These are phyloP conservation scores for Warburgia ugandensis DNA, from an alignment of 164 flowering plant genomes.

Conservation along the genomic window DNA sequence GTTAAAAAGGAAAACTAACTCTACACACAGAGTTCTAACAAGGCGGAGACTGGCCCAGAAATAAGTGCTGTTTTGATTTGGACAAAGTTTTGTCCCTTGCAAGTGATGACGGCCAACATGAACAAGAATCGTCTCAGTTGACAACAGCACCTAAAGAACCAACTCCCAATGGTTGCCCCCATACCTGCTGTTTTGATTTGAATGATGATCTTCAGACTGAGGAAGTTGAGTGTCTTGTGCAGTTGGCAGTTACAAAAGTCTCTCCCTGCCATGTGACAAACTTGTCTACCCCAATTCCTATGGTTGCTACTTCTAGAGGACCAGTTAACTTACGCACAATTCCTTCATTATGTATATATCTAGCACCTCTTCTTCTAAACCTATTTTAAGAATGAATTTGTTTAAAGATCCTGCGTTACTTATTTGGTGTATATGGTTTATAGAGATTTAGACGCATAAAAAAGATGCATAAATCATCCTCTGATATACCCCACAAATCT, in stretches of 20 bases:
- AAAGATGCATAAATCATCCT: too few relatives aligned
- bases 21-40: too few relatives aligned
- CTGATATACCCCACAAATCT: too few relatives aligned
- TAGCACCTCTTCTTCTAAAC: too few relatives aligned
- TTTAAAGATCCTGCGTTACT: too few relatives aligned
- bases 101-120: constrained; percentile 1
- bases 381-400: too few relatives aligned
- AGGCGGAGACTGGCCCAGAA: constrained; percentile 3
- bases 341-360: too few relatives aligned
- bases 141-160: constrained; percentile 11
- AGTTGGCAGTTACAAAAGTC: neutral
- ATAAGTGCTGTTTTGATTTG: constrained; percentile 1
- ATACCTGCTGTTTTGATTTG: constrained; percentile 14
- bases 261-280: neutral
- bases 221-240: constrained; percentile 11
- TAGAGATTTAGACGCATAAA: too few relatives aligned
- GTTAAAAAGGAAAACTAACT: too few relatives aligned
- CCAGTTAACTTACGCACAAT: constrained; percentile 66
- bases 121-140: constrained; percentile 13
- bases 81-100: constrained; percentile 1
- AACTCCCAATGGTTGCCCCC: neutral
- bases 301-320: constrained; percentile 81
- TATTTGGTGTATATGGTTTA: too few relatives aligned
- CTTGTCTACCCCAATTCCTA: constrained; percentile 44
- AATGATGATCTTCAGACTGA: constrained; percentile 19